Conservation (phyloP, 1,284 basidiomycete species). For the Takashimella koratensis region DNA sequence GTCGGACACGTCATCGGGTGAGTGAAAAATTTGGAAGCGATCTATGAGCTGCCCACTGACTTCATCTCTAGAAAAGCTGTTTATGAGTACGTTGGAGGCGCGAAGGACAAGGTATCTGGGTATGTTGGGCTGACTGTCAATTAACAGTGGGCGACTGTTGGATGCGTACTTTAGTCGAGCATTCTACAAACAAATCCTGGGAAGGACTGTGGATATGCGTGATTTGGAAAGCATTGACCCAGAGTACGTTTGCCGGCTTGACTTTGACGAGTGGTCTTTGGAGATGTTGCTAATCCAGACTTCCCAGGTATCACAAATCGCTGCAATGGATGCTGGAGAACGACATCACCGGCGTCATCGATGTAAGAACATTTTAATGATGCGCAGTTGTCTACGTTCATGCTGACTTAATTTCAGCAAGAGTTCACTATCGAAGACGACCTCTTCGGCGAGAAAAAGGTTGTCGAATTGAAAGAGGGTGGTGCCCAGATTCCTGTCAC, state of each 20-base stretch:
- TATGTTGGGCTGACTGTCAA: conserved; percentile 61
- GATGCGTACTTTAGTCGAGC: conserved; percentile 98
- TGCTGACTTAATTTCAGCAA: conserved; percentile 23
- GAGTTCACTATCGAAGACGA: conserved; percentile 52
- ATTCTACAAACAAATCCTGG: conserved; percentile 86
- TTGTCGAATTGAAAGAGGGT: conserved; percentile 78
- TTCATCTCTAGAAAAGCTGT: conserved; percentile 36
- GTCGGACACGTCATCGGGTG: conserved; percentile 91
- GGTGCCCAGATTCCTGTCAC: conserved; percentile 81
- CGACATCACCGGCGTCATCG: conserved; percentile 48
- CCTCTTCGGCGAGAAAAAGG: conserved; percentile 82
- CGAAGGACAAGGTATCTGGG: background rate
- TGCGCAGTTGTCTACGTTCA: no score
- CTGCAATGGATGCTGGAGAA: conserved; percentile 52
- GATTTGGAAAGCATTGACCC: conserved; percentile 97
- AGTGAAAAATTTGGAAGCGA: no score
- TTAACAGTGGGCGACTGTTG: conserved; percentile 89
- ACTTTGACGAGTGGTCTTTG: background rate
- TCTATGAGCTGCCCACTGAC: no score
- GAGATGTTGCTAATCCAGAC: conserved; percentile 4
- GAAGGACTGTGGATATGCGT: conserved; percentile 84
- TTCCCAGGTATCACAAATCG: conserved; percentile 45
- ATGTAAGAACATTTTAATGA: conserved; percentile 36
- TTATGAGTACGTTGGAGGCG: conserved; percentile 27
- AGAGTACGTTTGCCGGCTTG: conserved; percentile 66